Percentiles rank a stretch among this genome's conserved stretches.
These are phyloP conservation scores for Saccharomycopsis fibuligera DNA, from an alignment of 805 yeast genomes.

Conservation along the genomic window DNA sequence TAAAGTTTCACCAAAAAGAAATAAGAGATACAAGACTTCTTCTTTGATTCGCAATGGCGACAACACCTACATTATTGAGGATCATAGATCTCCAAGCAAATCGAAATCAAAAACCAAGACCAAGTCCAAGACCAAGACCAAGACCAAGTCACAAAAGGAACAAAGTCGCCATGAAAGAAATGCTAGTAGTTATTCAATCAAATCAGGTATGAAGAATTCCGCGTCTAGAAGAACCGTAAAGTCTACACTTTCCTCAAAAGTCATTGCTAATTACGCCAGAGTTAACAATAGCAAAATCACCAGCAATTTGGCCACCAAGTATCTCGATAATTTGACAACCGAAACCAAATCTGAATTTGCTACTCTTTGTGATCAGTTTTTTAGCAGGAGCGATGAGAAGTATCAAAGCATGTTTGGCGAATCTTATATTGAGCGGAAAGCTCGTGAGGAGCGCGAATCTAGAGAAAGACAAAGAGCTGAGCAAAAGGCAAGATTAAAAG, in stretches of 20 bases:
- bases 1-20: constrained; percentile 20
- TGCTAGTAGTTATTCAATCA: not conserved
- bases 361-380: constrained; percentile 18
- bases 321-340: constrained; percentile 14
- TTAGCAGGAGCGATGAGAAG: constrained; percentile 11
- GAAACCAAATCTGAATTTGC: constrained; percentile 20
- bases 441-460: constrained; percentile 4
- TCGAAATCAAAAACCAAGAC: not conserved
- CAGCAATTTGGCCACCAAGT: not conserved
- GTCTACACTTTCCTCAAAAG: constrained; percentile 17
- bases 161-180: not conserved
- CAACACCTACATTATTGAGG: constrained; percentile 8
- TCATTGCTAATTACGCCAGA: constrained; percentile 14
- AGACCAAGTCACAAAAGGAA: constrained; percentile 3
- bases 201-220: constrained; percentile 4
- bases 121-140: constrained; percentile 4
- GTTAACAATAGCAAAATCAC: not conserved
- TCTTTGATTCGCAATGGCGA: constrained; percentile 5
- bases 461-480: constrained; percentile 3
- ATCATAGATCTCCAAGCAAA: constrained; percentile 2
- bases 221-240: constrained; percentile 14
- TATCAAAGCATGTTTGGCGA: constrained; percentile 19
- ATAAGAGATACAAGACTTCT: constrained; percentile 19
- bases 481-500: constrained; percentile 2
- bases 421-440: constrained; percentile 15